phyloP scores from a whole-genome alignment of 768 basidiomycete species.

The Rhodocollybia butyracea region DNA sequence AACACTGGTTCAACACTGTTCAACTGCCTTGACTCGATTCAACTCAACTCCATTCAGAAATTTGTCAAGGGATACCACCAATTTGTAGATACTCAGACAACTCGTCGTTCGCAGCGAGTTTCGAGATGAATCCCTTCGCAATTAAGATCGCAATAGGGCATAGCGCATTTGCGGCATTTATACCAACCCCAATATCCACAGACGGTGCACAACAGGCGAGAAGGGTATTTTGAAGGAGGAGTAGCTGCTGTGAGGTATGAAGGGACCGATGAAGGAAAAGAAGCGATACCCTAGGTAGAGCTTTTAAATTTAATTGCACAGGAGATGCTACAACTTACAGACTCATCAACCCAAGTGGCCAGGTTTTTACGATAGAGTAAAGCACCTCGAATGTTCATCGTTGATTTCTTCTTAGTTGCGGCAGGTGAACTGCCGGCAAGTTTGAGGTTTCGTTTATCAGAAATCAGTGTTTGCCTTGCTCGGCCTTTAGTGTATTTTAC shows the following conservation, averaged over 20 bases:
- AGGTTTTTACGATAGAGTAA: slow-evolving; percentile 83
- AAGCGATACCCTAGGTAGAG: slow-evolving; percentile 50
- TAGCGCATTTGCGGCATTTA: slow-evolving; percentile 71
- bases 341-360: slow-evolving; percentile 70
- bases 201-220: slow-evolving; percentile 76
- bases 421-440: slow-evolving; percentile 45
- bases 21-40: too few relatives aligned
- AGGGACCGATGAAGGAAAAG: slow-evolving; percentile 48
- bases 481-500: slow-evolving; percentile 58
- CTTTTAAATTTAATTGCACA: background rate
- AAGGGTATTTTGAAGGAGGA: slow-evolving; percentile 58
- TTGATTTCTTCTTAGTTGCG: slow-evolving; percentile 72
- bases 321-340: slow-evolving; percentile 44
- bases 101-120: slow-evolving; percentile 75
- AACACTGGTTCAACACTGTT: too few relatives aligned
- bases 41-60: background rate
- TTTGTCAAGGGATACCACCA: background rate
- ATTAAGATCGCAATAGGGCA: slow-evolving; percentile 71
- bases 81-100: slow-evolving; percentile 43
- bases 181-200: slow-evolving; percentile 85
- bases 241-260: slow-evolving; percentile 72
- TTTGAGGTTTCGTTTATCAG: slow-evolving; percentile 65
- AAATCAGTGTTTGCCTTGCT: slow-evolving; percentile 66
- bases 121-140: slow-evolving; percentile 76
- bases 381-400: slow-evolving; percentile 76